Base-by-base conservation (phyloP, 2,329 filamentous ascomycete species). In the Pseudogymnoascus sp. region DNA sequence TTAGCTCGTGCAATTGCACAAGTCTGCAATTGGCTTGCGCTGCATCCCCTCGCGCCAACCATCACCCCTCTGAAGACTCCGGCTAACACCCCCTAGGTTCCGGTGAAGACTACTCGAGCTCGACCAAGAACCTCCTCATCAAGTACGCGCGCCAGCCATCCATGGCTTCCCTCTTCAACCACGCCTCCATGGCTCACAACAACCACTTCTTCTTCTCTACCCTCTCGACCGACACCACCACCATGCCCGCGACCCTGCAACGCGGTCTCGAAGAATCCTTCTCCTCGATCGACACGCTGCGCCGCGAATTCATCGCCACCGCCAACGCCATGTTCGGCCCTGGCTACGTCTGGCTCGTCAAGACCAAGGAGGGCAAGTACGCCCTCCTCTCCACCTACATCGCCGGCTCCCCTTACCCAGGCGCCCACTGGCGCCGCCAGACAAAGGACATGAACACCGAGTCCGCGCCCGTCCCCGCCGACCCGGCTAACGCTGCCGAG, bases 161-260 rank as follows among this genome's bases (percentile, higher is more conserved):
- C 67, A 80, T 83, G 65, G 94, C 94, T 41, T 81, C 87, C 68
- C 79, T 88, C 72, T 99, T 99, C 85, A 99, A 97, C 82, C 85
- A 95, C 74, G 94, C 94, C 74, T 96, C 90, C 69, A 96, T 96
- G 89, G 90, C 91, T 61, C 88, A 90, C 81, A 97, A 97, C 83
- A 97, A 85, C 74, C 78, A 85, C 72, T 88, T 91, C 79, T 93
- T 91, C 83, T 92, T 93, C 81, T 73, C 82, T 67, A 75, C 79
- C 64, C 73, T 86, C 59, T 71, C 73, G 64, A 73, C 80, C 71
- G 71, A 67, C 60, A 66, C 72, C 61, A 77, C 74, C 57, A 68
- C 74, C 66, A 87, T 89, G 66, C 84, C 83, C 62, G 71, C 75
- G 1, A 66, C 70, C 43, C 82, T 95, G 63, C 74, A 78, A 68